Percentiles rank a stretch among this genome's conserved stretches.
These are phyloP conservation scores for Eucalyptus melliodora DNA, from an alignment of 345 rosid species.

Conservation along the genomic window DNA sequence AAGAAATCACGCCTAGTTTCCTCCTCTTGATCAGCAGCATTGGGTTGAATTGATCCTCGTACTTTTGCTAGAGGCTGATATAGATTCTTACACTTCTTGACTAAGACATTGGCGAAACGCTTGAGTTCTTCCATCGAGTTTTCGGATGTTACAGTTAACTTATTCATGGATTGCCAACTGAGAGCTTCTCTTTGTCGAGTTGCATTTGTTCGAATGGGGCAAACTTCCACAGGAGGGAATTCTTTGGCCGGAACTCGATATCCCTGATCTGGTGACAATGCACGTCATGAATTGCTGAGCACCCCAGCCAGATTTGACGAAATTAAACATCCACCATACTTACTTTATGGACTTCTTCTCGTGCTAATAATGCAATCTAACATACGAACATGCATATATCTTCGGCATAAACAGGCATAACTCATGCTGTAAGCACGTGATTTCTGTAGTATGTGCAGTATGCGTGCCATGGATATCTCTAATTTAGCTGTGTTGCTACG, in stretches of 20 bases:
- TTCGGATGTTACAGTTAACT: background rate
- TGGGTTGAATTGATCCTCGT: background rate
- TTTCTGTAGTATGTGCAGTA: background rate
- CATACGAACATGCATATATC: background rate
- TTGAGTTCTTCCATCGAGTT: background rate
- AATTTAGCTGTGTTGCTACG: no score
- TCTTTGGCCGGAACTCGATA: background rate
- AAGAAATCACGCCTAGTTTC: background rate
- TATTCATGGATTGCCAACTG: background rate
- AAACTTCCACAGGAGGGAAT: background rate
- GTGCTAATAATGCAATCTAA: background rate
- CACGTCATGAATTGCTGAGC: background rate
- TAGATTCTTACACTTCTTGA: background rate
- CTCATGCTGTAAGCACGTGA: background rate
- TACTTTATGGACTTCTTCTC: background rate
- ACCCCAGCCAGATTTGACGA: no score
- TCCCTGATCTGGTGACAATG: background rate
- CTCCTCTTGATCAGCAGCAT: background rate
- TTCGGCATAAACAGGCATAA: no score
- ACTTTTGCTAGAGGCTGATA: background rate
- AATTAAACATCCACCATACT: background rate
- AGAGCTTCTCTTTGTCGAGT: background rate
- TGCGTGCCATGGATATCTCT: background rate
- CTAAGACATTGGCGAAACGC: background rate
- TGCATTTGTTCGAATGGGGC: background rate